These are phyloP conservation scores for Pharus latifolius DNA, from an alignment of 176 grass and related monocot species.

Conservation along the genomic window DNA sequence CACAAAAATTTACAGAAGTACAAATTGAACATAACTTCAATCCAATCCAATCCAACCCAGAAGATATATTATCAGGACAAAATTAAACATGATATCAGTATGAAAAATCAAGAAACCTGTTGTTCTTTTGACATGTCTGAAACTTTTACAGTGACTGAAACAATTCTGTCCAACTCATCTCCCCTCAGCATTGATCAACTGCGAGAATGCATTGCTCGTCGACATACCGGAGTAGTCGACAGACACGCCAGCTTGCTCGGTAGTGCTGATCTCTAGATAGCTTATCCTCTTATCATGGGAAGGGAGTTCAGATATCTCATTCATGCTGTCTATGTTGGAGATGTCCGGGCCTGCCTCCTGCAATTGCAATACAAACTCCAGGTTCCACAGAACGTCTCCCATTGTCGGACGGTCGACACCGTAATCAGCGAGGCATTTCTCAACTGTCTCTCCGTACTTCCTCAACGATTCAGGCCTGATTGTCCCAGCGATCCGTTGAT, in stretches of 20 bases:
- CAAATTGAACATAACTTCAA: background rate
- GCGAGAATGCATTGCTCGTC: slow-evolving; percentile 67
- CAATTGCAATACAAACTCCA: slow-evolving; percentile 88
- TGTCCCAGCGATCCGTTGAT: slow-evolving; percentile 48
- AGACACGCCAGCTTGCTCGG: slow-evolving; percentile 4
- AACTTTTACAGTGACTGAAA: background rate
- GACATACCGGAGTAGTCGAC: slow-evolving; percentile 35
- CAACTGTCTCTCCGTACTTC: slow-evolving; percentile 66
- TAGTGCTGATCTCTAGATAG: slow-evolving; percentile 27
- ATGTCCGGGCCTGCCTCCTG: slow-evolving; percentile 67
- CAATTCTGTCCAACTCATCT: slow-evolving; percentile 32
- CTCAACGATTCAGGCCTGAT: slow-evolving; percentile 57
- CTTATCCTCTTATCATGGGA: slow-evolving; percentile 29
- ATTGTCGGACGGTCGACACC: slow-evolving; percentile 75
- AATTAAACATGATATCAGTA: background rate
- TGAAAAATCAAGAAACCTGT: background rate
- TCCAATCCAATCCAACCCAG: background rate
- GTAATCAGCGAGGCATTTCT: slow-evolving; percentile 81
- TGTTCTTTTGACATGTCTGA: background rate
- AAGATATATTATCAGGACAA: background rate
- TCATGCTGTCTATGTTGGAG: slow-evolving; percentile 73
- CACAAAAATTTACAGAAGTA: background rate
- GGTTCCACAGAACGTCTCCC: slow-evolving; percentile 93
- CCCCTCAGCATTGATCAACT: slow-evolving; percentile 72
- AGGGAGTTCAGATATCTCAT: slow-evolving; percentile 49